phyloP scores from a whole-genome alignment of 2,329 filamentous ascomycete genomes.

The Nemania diffusa region DNA sequence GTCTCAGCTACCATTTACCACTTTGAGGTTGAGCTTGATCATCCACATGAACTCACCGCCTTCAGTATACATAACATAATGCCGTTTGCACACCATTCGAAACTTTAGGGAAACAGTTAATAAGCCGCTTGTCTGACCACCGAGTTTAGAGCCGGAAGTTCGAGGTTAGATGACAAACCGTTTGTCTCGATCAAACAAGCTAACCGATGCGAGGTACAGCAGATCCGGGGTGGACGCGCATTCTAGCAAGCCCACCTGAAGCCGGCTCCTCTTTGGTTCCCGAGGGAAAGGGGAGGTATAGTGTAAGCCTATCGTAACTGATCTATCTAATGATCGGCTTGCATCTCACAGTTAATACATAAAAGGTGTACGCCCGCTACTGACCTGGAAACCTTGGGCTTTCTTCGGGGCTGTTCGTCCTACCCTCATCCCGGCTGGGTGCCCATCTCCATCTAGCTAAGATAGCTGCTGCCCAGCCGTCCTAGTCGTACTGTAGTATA shows the following conservation, averaged over 20 bases:
- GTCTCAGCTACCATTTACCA: conserved; percentile 11
- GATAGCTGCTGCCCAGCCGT: not conserved
- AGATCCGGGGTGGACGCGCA: not conserved
- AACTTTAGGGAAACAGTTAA: not conserved
- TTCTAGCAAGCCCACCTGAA: not conserved
- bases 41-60: conserved; percentile 16
- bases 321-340: conserved; percentile 5
- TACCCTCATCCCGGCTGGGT: not conserved
- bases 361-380: not conserved
- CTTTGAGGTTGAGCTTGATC: conserved; percentile 12
- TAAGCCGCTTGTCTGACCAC: not conserved
- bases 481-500: not conserved
- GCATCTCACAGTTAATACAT: not conserved
- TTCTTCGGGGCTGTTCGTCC: conserved; percentile 1
- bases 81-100: conserved; percentile 12
- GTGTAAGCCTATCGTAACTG: not conserved
- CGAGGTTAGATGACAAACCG: conserved; percentile 15
- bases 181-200: conserved; percentile 18
- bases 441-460: not conserved
- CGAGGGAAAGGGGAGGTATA: conserved; percentile 1
- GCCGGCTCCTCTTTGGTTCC: not conserved
- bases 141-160: conserved; percentile 1
- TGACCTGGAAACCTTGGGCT: not conserved
- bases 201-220: not conserved
- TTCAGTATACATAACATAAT: not conserved